Percentiles rank a stretch among this genome's conserved stretches.
These are phyloP conservation scores for Lentinula edodes DNA, from an alignment of 768 basidiomycete genomes.

Conservation along the genomic window DNA sequence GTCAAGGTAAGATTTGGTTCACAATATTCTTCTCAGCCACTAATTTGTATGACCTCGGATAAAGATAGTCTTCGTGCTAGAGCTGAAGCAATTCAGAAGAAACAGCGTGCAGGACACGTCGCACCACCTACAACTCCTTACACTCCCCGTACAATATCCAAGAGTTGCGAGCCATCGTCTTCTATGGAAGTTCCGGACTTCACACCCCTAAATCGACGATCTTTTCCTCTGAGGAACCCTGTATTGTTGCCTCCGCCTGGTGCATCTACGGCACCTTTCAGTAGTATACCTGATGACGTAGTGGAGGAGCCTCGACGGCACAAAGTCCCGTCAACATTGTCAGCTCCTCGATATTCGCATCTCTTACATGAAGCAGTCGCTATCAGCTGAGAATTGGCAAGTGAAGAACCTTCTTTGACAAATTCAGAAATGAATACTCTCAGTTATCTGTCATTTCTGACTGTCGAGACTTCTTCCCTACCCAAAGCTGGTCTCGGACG, in stretches of 20 bases:
- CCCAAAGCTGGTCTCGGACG: not conserved
- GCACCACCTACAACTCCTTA: constrained; percentile 50
- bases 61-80: constrained; percentile 51
- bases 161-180: constrained; percentile 8
- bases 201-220: constrained; percentile 38
- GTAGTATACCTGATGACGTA: constrained; percentile 20
- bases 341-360: constrained; percentile 55
- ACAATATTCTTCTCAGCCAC: not conserved
- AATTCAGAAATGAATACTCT: not conserved
- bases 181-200: constrained; percentile 48
- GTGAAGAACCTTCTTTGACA: not conserved
- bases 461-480: not conserved
- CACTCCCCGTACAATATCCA: constrained; percentile 16
- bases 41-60: constrained; percentile 1
- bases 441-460: not conserved
- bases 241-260: constrained; percentile 19
- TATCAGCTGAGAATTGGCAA: constrained; percentile 20
- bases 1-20: constrained; percentile 41
- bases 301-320: constrained; percentile 11
- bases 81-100: constrained; percentile 49
- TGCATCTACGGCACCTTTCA: constrained; percentile 25
- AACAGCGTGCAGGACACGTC: constrained; percentile 51
- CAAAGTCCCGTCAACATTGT: constrained; percentile 32
- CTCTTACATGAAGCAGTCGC: constrained; percentile 50
- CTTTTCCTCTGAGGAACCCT: constrained; percentile 21